Evolutionary conservation across 2,329 filamentous ascomycete species (phyloP).

Genomic region (Fusarium sp.): DNA sequence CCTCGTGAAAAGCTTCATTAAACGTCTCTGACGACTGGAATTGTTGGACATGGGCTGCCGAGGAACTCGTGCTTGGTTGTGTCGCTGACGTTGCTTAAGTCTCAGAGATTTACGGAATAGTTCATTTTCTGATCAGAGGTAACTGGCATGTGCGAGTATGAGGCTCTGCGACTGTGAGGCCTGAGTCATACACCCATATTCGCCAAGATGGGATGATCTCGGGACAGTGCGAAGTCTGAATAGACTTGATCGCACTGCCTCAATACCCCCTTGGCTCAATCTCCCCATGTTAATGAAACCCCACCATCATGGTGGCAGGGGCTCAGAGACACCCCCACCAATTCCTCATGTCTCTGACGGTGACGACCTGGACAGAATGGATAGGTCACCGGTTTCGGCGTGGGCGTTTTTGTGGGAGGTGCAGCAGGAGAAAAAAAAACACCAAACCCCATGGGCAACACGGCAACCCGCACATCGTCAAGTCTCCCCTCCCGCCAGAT

Average conservation of each 20-base stretch:
- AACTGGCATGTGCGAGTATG: slow-evolving; percentile 15
- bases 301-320: slow-evolving; percentile 21
- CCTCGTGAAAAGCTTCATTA: slow-evolving; percentile 7
- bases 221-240: slow-evolving; percentile 9
- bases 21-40: slow-evolving; percentile 32
- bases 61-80: slow-evolving; percentile 21
- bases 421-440: slow-evolving; percentile 3
- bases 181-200: slow-evolving; percentile 25
- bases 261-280: neutral
- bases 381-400: slow-evolving; percentile 25
- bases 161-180: slow-evolving; percentile 30
- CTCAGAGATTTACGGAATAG: slow-evolving; percentile 20
- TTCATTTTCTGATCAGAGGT: slow-evolving; percentile 28
- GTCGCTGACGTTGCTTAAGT: slow-evolving; percentile 25
- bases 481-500: neutral
- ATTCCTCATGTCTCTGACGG: slow-evolving; percentile 15
- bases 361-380: slow-evolving; percentile 31
- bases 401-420: neutral
- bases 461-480: slow-evolving; percentile 24
- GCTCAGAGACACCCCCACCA: slow-evolving; percentile 36
- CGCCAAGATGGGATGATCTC: neutral
- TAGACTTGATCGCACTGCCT: slow-evolving; percentile 13
- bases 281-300: slow-evolving; percentile 30
- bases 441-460: slow-evolving; percentile 10
- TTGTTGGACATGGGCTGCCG: slow-evolving; percentile 34